These are phyloP conservation scores for Phylloporus sp. DNA, from an alignment of 768 basidiomycete species.

Conservation along the genomic window DNA sequence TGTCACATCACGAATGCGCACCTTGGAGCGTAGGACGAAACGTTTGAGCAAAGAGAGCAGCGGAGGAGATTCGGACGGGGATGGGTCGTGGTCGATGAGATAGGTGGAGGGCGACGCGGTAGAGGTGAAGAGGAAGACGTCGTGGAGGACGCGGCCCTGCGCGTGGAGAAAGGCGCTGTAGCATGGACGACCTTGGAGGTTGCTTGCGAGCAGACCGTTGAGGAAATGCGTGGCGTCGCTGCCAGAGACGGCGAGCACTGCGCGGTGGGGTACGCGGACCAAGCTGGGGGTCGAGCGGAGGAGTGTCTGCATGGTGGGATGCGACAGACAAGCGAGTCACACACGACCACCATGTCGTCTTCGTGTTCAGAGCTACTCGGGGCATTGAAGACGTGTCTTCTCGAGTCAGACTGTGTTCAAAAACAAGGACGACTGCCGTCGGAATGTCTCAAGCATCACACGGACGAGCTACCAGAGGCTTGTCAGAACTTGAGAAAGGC, in stretches of 20 bases:
- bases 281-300: slow-evolving; percentile 46
- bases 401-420: slow-evolving; percentile 83
- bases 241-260: slow-evolving; percentile 73
- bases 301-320: slow-evolving; percentile 34
- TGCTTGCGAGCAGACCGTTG: slow-evolving; percentile 66
- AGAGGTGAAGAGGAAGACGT: slow-evolving; percentile 78
- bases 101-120: slow-evolving; percentile 50
- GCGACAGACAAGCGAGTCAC: slow-evolving; percentile 5
- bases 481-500: slow-evolving; percentile 78
- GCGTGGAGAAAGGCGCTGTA: slow-evolving; percentile 78
- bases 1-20: slow-evolving; percentile 75
- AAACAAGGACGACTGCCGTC: slow-evolving; percentile 78
- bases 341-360: slow-evolving; percentile 56
- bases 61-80: slow-evolving; percentile 54
- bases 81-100: slow-evolving; percentile 68
- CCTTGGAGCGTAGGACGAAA: slow-evolving; percentile 85
- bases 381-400: slow-evolving; percentile 79
- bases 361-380: slow-evolving; percentile 73
- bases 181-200: slow-evolving; percentile 47
- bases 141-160: slow-evolving; percentile 89
- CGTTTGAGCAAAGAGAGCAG: slow-evolving; percentile 74
- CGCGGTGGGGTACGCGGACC: slow-evolving; percentile 62
- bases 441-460: slow-evolving; percentile 75
- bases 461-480: slow-evolving; percentile 71
- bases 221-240: slow-evolving; percentile 79